Conservation (phyloP, 306 rosid genomes). For the Rosa multiflora region DNA sequence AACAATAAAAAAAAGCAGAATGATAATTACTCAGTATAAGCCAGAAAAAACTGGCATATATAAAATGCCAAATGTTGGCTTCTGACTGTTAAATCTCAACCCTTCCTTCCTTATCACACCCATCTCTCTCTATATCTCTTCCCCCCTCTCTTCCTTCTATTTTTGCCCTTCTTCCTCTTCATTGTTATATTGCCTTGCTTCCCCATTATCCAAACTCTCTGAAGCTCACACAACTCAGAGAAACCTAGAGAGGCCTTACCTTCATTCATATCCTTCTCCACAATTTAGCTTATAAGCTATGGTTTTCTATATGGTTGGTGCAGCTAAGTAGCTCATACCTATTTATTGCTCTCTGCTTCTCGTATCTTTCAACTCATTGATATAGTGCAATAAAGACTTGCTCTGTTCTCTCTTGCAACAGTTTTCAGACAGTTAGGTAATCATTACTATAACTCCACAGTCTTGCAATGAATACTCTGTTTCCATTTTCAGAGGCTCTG, state of each 20-base stretch:
- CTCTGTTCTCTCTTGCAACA: not conserved
- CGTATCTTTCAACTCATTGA: not conserved
- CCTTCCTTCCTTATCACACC: conserved; percentile 97
- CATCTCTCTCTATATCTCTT: conserved; percentile 34
- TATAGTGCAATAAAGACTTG: conserved; percentile 24
- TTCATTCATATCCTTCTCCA: conserved; percentile 23
- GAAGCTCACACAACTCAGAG: conserved; percentile 26
- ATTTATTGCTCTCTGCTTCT: not conserved
- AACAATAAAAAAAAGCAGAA: too few species aligned
- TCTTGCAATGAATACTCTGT: conserved; percentile 6
- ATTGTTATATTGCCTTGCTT: conserved; percentile 30
- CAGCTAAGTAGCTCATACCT: not conserved
- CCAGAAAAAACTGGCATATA: conserved; percentile 32
- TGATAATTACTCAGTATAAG: conserved; percentile 23
- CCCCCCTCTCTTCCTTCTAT: conserved; percentile 3
- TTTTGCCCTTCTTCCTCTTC: conserved; percentile 19
- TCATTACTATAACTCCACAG: conserved; percentile 10
- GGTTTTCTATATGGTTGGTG: conserved; percentile 12
- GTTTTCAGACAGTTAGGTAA: conserved; percentile 37
- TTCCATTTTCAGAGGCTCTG: not conserved
- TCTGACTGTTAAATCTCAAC: conserved; percentile 82
- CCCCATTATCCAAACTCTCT: conserved; percentile 48
- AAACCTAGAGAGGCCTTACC: not conserved
- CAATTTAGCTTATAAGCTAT: not conserved
- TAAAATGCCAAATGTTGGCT: conserved; percentile 41